A percentile compares a stretch with the other conserved stretches of the same genome.
Conservation (phyloP, 2,329 filamentous ascomycete genomes). For the Geosmithia flava region DNA sequence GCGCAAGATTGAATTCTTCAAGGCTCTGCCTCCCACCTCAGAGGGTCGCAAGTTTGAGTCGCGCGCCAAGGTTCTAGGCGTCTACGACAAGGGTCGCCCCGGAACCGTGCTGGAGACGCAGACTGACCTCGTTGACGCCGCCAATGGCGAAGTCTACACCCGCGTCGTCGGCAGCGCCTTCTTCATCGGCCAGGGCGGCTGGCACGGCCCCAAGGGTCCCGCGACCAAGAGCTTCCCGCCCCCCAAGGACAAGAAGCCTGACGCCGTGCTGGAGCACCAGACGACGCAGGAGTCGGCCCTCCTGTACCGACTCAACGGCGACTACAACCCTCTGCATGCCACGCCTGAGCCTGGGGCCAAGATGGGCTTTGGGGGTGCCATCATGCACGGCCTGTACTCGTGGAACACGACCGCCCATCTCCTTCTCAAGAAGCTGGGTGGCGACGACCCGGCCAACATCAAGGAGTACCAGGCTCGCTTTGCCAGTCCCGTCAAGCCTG, state of each 20-base stretch:
- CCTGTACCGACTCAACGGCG: conserved; percentile 77
- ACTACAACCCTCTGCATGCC: conserved; percentile 89
- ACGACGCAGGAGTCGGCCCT: conserved; percentile 61
- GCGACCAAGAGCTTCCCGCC: conserved; percentile 68
- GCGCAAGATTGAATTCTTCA: conserved; percentile 65
- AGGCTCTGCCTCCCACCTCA: conserved; percentile 60
- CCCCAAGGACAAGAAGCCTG: conserved; percentile 61
- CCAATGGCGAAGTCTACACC: conserved; percentile 57
- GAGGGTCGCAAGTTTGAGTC: conserved; percentile 64
- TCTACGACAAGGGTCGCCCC: conserved; percentile 82
- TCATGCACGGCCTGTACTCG: conserved; percentile 80
- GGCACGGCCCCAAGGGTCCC: conserved; percentile 85
- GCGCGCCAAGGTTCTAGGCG: conserved; percentile 65
- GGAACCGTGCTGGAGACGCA: conserved; percentile 74
- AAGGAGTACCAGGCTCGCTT: conserved; percentile 85
- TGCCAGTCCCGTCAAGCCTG: conserved; percentile 71
- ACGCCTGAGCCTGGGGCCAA: conserved; percentile 72
- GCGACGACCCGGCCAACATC: conserved; percentile 66
- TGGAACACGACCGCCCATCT: conserved; percentile 73
- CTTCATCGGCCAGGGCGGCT: conserved; percentile 67
- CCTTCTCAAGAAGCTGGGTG: conserved; percentile 61
- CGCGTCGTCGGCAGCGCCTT: conserved; percentile 61
- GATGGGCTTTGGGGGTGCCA: conserved; percentile 84
- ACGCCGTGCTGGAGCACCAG: conserved; percentile 57
- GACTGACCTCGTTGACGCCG: conserved; percentile 60